These are phyloP conservation scores for Solanum corneliomulleri DNA, from an alignment of 257 asterid species.

Conservation along the genomic window DNA sequence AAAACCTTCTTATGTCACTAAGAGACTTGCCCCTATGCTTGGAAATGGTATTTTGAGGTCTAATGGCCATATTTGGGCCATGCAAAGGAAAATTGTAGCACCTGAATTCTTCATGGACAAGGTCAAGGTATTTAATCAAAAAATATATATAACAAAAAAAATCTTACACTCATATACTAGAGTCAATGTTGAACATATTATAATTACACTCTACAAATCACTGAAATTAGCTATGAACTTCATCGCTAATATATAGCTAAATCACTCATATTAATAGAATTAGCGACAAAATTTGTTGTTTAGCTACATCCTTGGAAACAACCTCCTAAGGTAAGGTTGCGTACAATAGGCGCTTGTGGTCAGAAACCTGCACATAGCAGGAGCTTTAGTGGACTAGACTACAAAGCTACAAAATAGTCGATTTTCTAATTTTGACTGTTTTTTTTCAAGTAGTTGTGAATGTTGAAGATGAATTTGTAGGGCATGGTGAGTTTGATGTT, in stretches of 20 bases:
- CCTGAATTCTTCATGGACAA: conserved; percentile 74
- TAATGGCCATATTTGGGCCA: conserved; percentile 69
- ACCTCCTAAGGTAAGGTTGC: background rate
- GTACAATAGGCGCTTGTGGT: background rate
- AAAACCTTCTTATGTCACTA: conserved; percentile 68
- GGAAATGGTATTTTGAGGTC: conserved; percentile 85
- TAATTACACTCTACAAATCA: background rate
- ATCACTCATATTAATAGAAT: background rate
- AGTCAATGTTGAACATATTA: background rate
- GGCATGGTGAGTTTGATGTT: conserved; percentile 68
- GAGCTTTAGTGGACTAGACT: background rate
- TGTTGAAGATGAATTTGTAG: conserved; percentile 13
- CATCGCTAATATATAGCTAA: background rate
- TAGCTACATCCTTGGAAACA: background rate
- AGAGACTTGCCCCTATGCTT: conserved; percentile 84
- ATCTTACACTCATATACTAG: background rate
- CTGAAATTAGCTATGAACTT: background rate
- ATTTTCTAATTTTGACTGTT: background rate
- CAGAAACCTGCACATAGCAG: background rate
- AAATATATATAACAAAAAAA: background rate
- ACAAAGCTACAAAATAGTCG: background rate
- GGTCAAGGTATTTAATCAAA: conserved; percentile 52
- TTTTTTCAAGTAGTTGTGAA: background rate
- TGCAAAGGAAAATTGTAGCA: conserved; percentile 68
- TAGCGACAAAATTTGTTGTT: background rate